These are phyloP conservation scores for Coleophoma cylindrospora DNA, from an alignment of 2,329 filamentous ascomycete species.

Conservation along the genomic window DNA sequence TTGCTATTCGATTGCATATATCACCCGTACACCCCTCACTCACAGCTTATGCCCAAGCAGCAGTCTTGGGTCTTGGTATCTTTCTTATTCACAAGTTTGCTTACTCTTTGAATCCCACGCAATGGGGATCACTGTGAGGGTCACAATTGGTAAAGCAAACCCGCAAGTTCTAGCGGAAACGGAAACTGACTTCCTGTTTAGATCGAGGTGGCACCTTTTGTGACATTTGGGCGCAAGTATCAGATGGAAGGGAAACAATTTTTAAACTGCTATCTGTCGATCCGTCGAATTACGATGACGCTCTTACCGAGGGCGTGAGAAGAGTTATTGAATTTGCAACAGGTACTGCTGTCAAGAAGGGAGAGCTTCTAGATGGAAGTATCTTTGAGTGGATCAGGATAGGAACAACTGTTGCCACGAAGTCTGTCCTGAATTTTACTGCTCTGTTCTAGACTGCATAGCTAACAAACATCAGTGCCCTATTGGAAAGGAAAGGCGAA, in stretches of 20 bases:
- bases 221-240: conserved; percentile 41
- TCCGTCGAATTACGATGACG: conserved; percentile 61
- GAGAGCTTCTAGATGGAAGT: conserved; percentile 55
- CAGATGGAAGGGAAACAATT: conserved; percentile 47
- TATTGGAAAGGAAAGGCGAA: conserved; percentile 66
- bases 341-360: conserved; percentile 52
- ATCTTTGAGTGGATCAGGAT: conserved; percentile 66
- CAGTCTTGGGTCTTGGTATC: no score
- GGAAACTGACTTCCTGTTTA: not conserved
- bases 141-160: not conserved
- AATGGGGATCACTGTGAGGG: not conserved
- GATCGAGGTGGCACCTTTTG: conserved; percentile 58
- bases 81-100: no score
- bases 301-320: conserved; percentile 61
- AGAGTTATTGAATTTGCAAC: conserved; percentile 55
- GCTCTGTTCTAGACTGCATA: no score
- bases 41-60: no score
- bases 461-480: conserved; percentile 34
- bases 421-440: conserved; percentile 31
- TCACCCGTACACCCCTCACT: no score
- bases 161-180: no score
- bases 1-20: no score
- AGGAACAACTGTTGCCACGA: conserved; percentile 69
- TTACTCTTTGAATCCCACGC: no score
- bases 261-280: conserved; percentile 73